phyloP scores from a whole-genome alignment of 495 filamentous ascomycete species.

The Penicillium psychrofluorescens region DNA sequence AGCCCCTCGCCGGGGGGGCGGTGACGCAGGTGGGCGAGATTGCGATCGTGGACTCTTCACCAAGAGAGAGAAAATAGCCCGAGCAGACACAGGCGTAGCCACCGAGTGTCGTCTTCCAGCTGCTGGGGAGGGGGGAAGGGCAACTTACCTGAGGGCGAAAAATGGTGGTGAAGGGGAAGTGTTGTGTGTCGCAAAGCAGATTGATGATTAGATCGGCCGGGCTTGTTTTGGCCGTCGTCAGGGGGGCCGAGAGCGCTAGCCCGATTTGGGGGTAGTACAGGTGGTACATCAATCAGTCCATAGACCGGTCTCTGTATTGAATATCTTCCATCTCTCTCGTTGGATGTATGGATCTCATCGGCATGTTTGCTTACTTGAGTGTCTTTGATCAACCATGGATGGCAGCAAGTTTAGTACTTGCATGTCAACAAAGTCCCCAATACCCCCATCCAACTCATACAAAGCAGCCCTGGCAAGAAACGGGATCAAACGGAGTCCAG shows the following conservation, averaged over 20 bases:
- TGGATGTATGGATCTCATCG: too few relatives aligned
- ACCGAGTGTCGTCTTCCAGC: background rate
- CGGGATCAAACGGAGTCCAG: too few relatives aligned
- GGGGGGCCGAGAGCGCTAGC: slow-evolving; percentile 9
- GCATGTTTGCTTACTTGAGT: too few relatives aligned
- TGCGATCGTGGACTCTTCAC: slow-evolving; percentile 11
- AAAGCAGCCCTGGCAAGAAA: too few relatives aligned
- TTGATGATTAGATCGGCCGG: slow-evolving; percentile 15
- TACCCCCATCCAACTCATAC: too few relatives aligned
- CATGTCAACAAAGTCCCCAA: too few relatives aligned
- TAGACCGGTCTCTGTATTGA: too few relatives aligned
- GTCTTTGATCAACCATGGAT: too few relatives aligned
- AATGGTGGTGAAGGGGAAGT: slow-evolving; percentile 16
- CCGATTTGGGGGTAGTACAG: background rate
- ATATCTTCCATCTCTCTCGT: too few relatives aligned
- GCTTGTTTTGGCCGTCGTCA: background rate
- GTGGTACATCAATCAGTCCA: too few relatives aligned
- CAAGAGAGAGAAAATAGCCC: slow-evolving; percentile 7
- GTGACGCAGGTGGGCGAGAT: slow-evolving; percentile 29
- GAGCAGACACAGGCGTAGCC: background rate
- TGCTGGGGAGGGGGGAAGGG: background rate
- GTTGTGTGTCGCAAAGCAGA: slow-evolving; percentile 15
- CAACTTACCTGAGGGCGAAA: background rate
- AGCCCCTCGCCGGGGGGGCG: slow-evolving; percentile 31
- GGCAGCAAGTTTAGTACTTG: too few relatives aligned